Evolutionary conservation across 257 asterid genomes (phyloP).

Genomic region (Capsicum baccatum): DNA sequence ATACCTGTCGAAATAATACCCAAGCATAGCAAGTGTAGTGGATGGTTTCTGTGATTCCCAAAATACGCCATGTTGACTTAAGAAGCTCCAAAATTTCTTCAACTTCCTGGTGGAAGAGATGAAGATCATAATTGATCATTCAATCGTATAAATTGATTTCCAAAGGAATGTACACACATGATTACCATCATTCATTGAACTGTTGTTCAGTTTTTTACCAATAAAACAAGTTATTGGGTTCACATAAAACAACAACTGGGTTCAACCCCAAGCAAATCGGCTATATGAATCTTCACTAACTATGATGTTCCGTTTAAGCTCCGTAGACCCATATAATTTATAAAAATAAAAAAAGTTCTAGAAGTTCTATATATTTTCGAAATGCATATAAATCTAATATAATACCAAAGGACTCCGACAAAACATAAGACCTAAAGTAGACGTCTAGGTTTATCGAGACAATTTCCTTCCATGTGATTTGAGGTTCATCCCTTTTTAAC

Average conservation of each 20-base stretch:
- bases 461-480: constrained; percentile 14
- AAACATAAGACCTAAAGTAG: background rate
- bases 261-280: background rate
- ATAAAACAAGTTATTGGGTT: background rate
- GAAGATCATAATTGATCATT: constrained; percentile 25
- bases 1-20: constrained; percentile 95
- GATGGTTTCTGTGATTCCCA: constrained; percentile 94
- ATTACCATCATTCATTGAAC: background rate
- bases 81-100: constrained; percentile 98
- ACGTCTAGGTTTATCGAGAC: background rate
- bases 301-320: background rate
- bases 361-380: background rate
- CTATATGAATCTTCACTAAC: background rate
- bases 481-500: background rate
- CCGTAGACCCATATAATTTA: background rate
- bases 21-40: constrained; percentile 93
- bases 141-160: background rate
- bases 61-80: constrained; percentile 90
- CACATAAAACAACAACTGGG: background rate
- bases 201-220: background rate
- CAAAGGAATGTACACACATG: constrained; percentile 14
- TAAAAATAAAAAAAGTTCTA: background rate
- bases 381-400: constrained; percentile 15
- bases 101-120: constrained; percentile 71
- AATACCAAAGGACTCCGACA: background rate